These are phyloP conservation scores for Carnegiea gigantea DNA, from an alignment of 179 eudicot species.

Conservation along the genomic window DNA sequence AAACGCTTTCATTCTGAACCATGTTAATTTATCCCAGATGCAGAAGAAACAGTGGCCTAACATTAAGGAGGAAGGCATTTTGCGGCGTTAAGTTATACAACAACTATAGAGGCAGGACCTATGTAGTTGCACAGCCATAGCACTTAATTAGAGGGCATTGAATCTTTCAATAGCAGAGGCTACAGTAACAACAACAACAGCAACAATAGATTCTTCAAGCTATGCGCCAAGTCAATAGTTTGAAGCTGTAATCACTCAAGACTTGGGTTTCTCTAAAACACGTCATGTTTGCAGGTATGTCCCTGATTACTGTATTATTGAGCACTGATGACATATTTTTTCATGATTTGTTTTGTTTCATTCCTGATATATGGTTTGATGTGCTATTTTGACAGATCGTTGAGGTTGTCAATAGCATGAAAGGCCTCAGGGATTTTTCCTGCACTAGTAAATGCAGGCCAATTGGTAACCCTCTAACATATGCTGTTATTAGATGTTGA, in stretches of 20 bases:
- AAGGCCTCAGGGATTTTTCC: constrained; percentile 78
- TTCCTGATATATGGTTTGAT: neutral
- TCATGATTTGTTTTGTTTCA: neutral
- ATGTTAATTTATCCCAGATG: constrained; percentile 48
- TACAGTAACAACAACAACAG: constrained; percentile 47
- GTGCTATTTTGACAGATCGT: constrained; percentile 57
- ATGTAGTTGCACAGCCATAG: constrained; percentile 62
- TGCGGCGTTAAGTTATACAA: constrained; percentile 69
- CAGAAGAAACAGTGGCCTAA: constrained; percentile 87
- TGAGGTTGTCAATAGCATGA: constrained; percentile 94
- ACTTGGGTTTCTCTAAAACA: constrained; percentile 58
- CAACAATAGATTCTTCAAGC: constrained; percentile 61
- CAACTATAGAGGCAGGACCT: constrained; percentile 77
- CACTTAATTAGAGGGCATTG: constrained; percentile 64
- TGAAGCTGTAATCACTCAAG: constrained; percentile 86
- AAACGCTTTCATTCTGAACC: constrained; percentile 58
- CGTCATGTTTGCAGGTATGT: too few species aligned
- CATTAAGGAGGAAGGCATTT: constrained; percentile 72
- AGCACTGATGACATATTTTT: neutral
- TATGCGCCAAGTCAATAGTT: constrained; percentile 67
- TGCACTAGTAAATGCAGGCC: constrained; percentile 72
- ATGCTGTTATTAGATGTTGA: neutral
- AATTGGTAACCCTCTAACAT: constrained; percentile 50
- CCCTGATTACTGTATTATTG: too few species aligned
- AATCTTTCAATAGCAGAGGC: constrained; percentile 73